phyloP scores from a whole-genome alignment of 75 land plant species.

The Pseudotsuga menziesii region DNA sequence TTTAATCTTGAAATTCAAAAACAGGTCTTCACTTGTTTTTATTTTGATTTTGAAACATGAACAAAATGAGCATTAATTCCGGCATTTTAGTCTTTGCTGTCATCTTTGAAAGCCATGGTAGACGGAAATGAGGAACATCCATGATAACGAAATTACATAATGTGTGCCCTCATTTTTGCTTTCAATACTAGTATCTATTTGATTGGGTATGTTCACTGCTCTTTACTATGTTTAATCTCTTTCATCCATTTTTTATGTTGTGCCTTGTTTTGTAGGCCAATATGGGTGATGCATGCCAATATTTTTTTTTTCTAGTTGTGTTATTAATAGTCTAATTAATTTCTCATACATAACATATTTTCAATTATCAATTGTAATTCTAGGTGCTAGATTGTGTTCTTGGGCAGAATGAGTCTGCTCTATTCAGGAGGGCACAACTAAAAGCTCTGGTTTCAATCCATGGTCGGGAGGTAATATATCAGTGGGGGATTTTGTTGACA shows the following conservation, averaged over 20 bases:
- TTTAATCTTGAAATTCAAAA: too few species aligned
- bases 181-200: background rate
- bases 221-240: conserved; percentile 2
- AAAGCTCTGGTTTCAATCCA: conserved; percentile 87
- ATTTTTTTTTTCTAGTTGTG: background rate
- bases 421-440: conserved; percentile 79
- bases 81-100: background rate
- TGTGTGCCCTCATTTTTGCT: background rate
- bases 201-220: background rate
- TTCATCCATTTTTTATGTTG: background rate
- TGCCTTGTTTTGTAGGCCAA: background rate
- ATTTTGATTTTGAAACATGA: too few species aligned
- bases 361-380: background rate
- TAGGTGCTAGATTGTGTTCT: conserved; percentile 48
- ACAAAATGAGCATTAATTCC: too few species aligned
- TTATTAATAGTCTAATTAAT: too few species aligned
- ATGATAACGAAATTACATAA: background rate
- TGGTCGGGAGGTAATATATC: conserved; percentile 47
- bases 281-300: background rate
- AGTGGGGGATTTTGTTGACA: background rate
- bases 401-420: conserved; percentile 66
- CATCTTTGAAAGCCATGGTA: background rate
- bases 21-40: too few species aligned
- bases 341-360: background rate
- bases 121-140: background rate